These are phyloP conservation scores for Wickerhamomyces silvicola DNA, from an alignment of 805 yeast species.

Conservation along the genomic window DNA sequence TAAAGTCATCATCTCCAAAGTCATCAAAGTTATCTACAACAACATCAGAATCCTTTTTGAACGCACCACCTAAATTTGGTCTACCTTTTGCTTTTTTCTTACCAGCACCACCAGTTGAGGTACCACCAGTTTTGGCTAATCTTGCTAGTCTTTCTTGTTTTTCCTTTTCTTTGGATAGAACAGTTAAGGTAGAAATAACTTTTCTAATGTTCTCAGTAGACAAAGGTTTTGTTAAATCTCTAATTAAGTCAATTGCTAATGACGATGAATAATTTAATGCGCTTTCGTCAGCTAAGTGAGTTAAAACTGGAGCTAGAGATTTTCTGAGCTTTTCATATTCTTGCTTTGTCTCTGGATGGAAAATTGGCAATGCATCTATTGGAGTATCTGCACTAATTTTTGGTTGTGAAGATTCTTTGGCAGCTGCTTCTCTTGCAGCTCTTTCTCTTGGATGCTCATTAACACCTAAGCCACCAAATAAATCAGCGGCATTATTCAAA, in stretches of 20 bases:
- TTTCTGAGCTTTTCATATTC: conserved; percentile 78
- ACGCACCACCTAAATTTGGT: conserved; percentile 56
- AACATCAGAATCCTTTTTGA: conserved; percentile 60
- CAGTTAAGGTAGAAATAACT: conserved; percentile 77
- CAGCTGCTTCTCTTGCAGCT: conserved; percentile 29
- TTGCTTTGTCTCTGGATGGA: conserved; percentile 71
- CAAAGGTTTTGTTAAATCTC: conserved; percentile 81
- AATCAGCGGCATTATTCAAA: conserved; percentile 86
- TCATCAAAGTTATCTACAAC: conserved; percentile 50
- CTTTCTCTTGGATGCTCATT: conserved; percentile 40
- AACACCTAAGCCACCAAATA: conserved; percentile 68
- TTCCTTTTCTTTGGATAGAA: conserved; percentile 76
- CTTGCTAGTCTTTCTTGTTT: conserved; percentile 87
- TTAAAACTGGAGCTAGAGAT: conserved; percentile 55
- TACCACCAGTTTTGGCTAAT: conserved; percentile 74
- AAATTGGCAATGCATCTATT: conserved; percentile 68
- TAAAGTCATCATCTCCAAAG: conserved; percentile 76
- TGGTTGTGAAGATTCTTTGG: conserved; percentile 24
- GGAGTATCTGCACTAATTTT: conserved; percentile 54
- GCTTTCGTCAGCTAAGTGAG: conserved; percentile 54
- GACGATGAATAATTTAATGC: conserved; percentile 62
- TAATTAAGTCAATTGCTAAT: conserved; percentile 76
- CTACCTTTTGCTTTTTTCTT: conserved; percentile 84
- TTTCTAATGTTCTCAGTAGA: conserved; percentile 77
- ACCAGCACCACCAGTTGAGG: conserved; percentile 89